A percentile compares a stretch with the other conserved stretches of the same genome.
These are phyloP conservation scores for Trichoderma koningiopsis DNA, from an alignment of 2,329 filamentous ascomycete species.

Conservation along the genomic window DNA sequence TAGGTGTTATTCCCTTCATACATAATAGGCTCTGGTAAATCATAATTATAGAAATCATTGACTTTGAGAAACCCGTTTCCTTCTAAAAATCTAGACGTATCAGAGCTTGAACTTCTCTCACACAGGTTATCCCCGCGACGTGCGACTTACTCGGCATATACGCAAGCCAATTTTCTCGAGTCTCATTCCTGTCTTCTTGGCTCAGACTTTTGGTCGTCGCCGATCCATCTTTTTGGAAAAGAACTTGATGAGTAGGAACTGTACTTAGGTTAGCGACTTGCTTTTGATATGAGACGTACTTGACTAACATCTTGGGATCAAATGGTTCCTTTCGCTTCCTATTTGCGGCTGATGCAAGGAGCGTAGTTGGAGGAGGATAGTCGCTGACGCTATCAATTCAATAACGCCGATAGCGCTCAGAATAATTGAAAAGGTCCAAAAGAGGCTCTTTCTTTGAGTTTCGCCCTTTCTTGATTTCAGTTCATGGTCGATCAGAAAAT, in stretches of 20 bases:
- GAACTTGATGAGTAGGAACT: not conserved
- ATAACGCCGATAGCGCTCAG: not conserved
- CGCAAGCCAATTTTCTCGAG: slow-evolving; percentile 6
- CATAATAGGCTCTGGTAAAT: not conserved
- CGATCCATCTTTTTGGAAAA: not conserved
- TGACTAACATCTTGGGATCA: slow-evolving; percentile 8
- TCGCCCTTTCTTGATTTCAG: not conserved
- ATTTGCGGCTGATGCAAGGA: not conserved
- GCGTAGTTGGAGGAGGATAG: not conserved
- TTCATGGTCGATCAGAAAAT: not conserved
- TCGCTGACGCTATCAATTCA: not conserved
- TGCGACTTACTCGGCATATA: slow-evolving; percentile 9
- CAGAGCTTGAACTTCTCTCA: not conserved
- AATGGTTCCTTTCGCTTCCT: slow-evolving; percentile 3
- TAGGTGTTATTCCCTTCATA: not conserved
- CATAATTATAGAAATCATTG: not conserved
- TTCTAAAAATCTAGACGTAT: not conserved
- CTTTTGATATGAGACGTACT: not conserved
- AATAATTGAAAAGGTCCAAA: not conserved
- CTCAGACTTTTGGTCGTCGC: not conserved
- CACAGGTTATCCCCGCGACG: not conserved
- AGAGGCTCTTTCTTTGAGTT: not conserved
- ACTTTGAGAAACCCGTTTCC: slow-evolving; percentile 4
- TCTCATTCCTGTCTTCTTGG: not conserved
- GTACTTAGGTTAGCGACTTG: not conserved